Percentiles rank a stretch among this genome's conserved stretches.
These are phyloP conservation scores for Toxicodendron radicans DNA, from an alignment of 345 rosid species.

Conservation along the genomic window DNA sequence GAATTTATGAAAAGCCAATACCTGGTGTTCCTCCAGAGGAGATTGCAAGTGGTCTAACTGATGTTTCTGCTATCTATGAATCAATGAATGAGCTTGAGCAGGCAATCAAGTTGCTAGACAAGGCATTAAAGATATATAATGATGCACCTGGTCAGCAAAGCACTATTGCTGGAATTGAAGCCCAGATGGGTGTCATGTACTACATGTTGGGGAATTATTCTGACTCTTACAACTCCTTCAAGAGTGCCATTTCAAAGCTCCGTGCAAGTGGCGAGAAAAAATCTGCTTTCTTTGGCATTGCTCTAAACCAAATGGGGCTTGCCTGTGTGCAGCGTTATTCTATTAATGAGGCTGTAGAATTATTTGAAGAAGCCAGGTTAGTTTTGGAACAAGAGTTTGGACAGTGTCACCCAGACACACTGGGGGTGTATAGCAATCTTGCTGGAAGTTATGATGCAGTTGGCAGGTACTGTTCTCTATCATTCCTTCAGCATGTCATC, in stretches of 20 bases:
- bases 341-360: slow-evolving; percentile 71
- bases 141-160: slow-evolving; percentile 76
- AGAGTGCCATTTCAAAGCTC: slow-evolving; percentile 61
- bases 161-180: slow-evolving; percentile 85
- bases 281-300: slow-evolving; percentile 81
- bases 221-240: slow-evolving; percentile 70
- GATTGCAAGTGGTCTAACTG: slow-evolving; percentile 83
- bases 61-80: slow-evolving; percentile 79
- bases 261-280: slow-evolving; percentile 78
- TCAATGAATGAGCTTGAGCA: slow-evolving; percentile 82
- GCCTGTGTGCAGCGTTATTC: slow-evolving; percentile 75
- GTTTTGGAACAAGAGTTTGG: slow-evolving; percentile 79
- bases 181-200: slow-evolving; percentile 89
- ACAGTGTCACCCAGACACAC: slow-evolving; percentile 82
- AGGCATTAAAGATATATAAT: slow-evolving; percentile 65
- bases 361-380: slow-evolving; percentile 83
- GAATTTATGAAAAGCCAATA: slow-evolving; percentile 67
- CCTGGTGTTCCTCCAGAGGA: slow-evolving; percentile 68
- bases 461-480: slow-evolving; percentile 59
- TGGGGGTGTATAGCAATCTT: slow-evolving; percentile 87
- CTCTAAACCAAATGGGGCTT: slow-evolving; percentile 91
- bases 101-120: slow-evolving; percentile 71
- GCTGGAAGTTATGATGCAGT: slow-evolving; percentile 93
- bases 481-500: slow-evolving; percentile 14
- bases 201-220: slow-evolving; percentile 80